Evolutionary conservation across 331 rosid species (phyloP), one percentile per base, ranked within the genome.

Genomic region (Phaseolus coccineus): DNA sequence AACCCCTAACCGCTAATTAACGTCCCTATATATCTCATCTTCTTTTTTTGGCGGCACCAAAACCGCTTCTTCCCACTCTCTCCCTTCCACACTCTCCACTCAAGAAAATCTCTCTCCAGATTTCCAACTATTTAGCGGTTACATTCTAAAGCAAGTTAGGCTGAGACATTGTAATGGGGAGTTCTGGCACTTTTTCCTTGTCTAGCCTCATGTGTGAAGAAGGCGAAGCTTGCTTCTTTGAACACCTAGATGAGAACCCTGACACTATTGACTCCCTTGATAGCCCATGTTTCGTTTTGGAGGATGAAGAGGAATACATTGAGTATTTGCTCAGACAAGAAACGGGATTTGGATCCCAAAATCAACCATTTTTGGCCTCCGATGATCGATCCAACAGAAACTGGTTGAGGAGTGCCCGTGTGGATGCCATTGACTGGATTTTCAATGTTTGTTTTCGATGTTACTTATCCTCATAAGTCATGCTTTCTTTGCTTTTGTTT

Each of bases 31-130:
- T 69, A 85, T 83, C 85, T 80, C 88, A 77, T 86, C 84, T 87
- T 64, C 82, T 86, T 82, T 77, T 84, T 93, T 93, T 93, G 97
- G 97, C 97, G 97, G 97, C 97, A 91, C 89, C 74, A 89, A 88
- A 91, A 79, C 88, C 83, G 90, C 91, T 81, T 44, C 84, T 83
- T 58, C 81, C 87, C 74, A 83, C 80, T 82, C 71, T 24, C 78
- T 44, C 37, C 28, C 19, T 33, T 77, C 87, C 77, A 83, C 80
- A 81, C 71, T 24, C 80, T 69, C 46, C 37, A 71, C 73, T 71
- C 5, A 15, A 19, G 14, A 44, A 8, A 57, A 25, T 73, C 52
- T 74, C 66, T 48, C 77, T 50, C 37, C 14, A 37, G 24, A 61
- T 80, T 78, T 69, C 58, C 82, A 76, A 76, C 64, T 85, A 87